Conservation (phyloP, 441 rosid species). For the Gossypium gossypioides region DNA sequence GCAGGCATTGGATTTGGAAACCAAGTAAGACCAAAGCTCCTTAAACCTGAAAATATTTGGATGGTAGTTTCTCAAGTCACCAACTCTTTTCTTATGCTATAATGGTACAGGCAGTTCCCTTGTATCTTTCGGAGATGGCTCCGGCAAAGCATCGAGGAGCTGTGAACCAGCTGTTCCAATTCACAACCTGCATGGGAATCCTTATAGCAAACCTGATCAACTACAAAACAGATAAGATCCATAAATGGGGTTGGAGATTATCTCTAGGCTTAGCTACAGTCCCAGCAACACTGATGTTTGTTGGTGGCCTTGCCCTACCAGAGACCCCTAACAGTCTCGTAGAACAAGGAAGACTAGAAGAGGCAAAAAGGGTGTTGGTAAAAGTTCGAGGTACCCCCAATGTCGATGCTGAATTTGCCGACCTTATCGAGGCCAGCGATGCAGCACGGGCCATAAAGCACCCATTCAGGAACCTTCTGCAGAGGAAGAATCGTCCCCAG, state of each 20-base stretch:
- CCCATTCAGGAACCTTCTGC: constrained; percentile 62
- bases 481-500: constrained; percentile 64
- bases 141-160: constrained; percentile 77
- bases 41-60: not conserved
- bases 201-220: constrained; percentile 60
- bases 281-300: constrained; percentile 65
- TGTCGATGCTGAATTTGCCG: constrained; percentile 67
- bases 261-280: constrained; percentile 69
- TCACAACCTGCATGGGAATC: constrained; percentile 71
- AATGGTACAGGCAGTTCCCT: constrained; percentile 53
- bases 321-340: constrained; percentile 89
- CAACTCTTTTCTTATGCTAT: not conserved
- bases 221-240: constrained; percentile 52
- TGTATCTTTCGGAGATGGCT: constrained; percentile 83
- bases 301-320: constrained; percentile 60
- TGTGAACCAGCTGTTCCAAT: constrained; percentile 69
- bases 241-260: constrained; percentile 90
- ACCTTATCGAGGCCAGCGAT: constrained; percentile 66
- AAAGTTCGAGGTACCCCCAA: constrained; percentile 62
- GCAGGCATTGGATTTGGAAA: constrained; percentile 77
- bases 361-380: constrained; percentile 50
- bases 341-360: constrained; percentile 60
- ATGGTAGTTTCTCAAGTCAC: not conserved
- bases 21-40: constrained; percentile 34
- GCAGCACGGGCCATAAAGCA: constrained; percentile 56